Base-by-base conservation (phyloP, 2,329 filamentous ascomycete genomes). In the Juglanconis sp. region DNA sequence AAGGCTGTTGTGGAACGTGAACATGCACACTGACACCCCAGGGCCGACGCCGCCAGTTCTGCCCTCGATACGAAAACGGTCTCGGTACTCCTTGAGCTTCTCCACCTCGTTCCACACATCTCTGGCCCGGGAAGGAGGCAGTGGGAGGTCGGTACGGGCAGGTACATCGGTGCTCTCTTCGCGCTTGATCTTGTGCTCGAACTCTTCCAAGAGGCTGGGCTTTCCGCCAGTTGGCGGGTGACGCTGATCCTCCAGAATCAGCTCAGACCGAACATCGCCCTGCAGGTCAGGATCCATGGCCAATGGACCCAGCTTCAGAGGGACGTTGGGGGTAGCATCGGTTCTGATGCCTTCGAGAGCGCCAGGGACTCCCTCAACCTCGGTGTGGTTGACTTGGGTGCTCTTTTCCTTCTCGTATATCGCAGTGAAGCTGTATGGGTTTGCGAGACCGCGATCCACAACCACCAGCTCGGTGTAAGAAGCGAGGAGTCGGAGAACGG, bases 1-100 rank as follows among this genome's bases (percentile, higher is more conserved):
- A 64, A 92, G 88, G 0, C 91, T 96, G 74, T 99, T 99, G 79
- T 99, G 95, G 70, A 98, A 96, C 0, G 95, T 99, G 72, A 96
- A 97, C 90, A 98, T 98, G 79, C 91, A 95, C 31, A 96, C 88
- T 68, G 92, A 96, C 62, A 97, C 82, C 32, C 88, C 87, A 57
- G 92, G 86, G 13, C 93, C 92, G 54, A 93, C 84, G 8, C 93
- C 94, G 15, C 92, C 91, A 11, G 90, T 94, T 38, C 90, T 86
- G 24, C 88, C 86, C 62, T 96, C 91, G 60, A 98, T 94, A 70
- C 87, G 89, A 73, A 97, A 96, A 17, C 94, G 85, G 69, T 98
- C 94, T 30, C 95, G 87, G 69, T 96, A 91, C 73, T 99, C 95
- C 65, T 92, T 91, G 9, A 98, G 87, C 71, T 94, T 95, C 70